Percentiles rank a stretch among this genome's conserved stretches.
These are phyloP conservation scores for Neofusicoccum umdonicola DNA, from an alignment of 2,329 filamentous ascomycete species.

Conservation along the genomic window DNA sequence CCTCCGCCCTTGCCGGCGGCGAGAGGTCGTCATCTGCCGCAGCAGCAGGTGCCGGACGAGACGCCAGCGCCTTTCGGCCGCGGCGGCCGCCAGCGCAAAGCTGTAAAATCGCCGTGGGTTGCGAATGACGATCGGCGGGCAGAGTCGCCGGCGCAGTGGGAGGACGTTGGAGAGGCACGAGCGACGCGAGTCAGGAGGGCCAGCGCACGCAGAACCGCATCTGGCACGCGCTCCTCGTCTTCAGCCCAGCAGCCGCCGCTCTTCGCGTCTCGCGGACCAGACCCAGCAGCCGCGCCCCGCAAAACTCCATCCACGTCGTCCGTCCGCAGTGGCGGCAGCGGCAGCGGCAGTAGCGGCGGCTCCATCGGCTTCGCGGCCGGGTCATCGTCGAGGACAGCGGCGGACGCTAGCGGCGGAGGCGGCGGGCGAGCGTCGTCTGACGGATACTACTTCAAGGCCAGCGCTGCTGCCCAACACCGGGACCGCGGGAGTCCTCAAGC, in stretches of 20 bases:
- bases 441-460: neutral
- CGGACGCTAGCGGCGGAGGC: neutral
- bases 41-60: slow-evolving; percentile 1
- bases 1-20: neutral
- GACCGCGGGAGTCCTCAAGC: neutral
- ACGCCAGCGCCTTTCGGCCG: neutral
- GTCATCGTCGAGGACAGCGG: neutral
- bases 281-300: neutral
- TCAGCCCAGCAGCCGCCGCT: neutral
- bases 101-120: slow-evolving; percentile 11
- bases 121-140: slow-evolving; percentile 15
- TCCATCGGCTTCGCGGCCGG: neutral
- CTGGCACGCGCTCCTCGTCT: slow-evolving; percentile 9
- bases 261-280: neutral
- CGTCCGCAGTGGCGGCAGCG: neutral
- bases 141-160: slow-evolving; percentile 11
- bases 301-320: slow-evolving; percentile 6
- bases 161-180: slow-evolving; percentile 15
- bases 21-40: neutral
- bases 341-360: neutral
- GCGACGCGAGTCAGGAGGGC: slow-evolving; percentile 14
- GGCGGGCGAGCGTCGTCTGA: neutral
- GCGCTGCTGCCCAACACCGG: slow-evolving; percentile 1
- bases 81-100: neutral
- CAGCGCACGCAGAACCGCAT: slow-evolving; percentile 3